Percentiles rank a stretch among this genome's conserved stretches.
phyloP scores from a whole-genome alignment of 257 asterid species.

The Nicotiana noctiflora region DNA sequence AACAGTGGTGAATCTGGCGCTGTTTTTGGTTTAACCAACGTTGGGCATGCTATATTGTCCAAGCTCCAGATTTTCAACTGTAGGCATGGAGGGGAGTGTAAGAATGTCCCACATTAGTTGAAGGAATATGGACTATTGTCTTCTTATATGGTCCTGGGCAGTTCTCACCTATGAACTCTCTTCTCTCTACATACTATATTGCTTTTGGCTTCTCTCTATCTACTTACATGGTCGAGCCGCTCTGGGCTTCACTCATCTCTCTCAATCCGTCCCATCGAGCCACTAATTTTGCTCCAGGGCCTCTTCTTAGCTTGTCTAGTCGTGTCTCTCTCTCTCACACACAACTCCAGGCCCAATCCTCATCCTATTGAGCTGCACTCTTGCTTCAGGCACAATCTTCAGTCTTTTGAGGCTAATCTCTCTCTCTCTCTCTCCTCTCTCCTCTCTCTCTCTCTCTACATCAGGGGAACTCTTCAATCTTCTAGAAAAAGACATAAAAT shows the following conservation, averaged over 20 bases:
- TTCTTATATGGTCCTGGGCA: not conserved
- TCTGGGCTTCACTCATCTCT: not conserved
- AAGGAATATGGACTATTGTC: not conserved
- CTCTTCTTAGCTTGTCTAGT: not conserved
- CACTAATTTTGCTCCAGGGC: not conserved
- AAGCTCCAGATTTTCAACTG: no score
- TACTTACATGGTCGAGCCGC: not conserved
- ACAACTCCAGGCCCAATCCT: not conserved
- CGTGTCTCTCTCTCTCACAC: not conserved
- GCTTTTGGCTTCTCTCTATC: slow-evolving; percentile 2
- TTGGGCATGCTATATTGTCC: no score
- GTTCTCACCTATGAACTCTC: not conserved
- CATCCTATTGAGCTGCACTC: not conserved
- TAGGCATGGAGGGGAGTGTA: no score
- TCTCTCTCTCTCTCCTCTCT: no score
- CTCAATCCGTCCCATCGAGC: not conserved
- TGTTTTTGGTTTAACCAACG: no score
- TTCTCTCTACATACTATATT: not conserved
- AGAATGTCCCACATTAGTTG: not conserved
- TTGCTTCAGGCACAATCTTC: not conserved
- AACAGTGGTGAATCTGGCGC: no score
- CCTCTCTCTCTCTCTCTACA: no score
- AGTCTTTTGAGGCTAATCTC: not conserved
- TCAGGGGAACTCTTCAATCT: not conserved
- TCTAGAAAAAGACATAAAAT: not conserved